Conservation (phyloP, 306 rosid species). For the Pueraria montana region DNA sequence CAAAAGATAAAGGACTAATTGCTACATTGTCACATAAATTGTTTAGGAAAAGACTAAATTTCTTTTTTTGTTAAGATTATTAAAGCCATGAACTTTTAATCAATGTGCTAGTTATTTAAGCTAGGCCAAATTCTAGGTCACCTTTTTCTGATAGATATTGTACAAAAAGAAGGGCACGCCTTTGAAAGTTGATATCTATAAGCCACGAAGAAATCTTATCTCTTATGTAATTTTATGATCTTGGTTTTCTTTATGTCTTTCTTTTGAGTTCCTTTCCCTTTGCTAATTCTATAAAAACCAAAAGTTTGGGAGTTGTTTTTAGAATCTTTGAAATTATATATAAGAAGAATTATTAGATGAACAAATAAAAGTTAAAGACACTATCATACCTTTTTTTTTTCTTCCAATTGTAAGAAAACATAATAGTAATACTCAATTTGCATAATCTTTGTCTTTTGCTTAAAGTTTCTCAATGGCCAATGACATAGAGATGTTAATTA, state of each 20-base stretch:
- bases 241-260: conserved; percentile 12
- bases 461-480: conserved; percentile 36
- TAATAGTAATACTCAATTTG: background rate
- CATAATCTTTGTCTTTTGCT: conserved; percentile 46
- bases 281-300: conserved; percentile 39
- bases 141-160: conserved; percentile 25
- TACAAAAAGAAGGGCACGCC: background rate
- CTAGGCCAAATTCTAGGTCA: conserved; percentile 1
- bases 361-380: conserved; percentile 32
- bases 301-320: conserved; percentile 33
- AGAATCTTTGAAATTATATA: background rate
- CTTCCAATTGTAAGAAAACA: background rate
- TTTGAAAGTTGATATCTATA: conserved; percentile 39
- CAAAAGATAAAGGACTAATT: background rate
- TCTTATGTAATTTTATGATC: conserved; percentile 31
- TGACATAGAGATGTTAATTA: background rate
- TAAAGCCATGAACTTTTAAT: background rate
- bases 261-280: conserved; percentile 26
- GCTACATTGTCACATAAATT: background rate
- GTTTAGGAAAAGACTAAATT: conserved; percentile 3
- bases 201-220: conserved; percentile 40
- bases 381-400: background rate
- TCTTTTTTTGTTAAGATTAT: background rate
- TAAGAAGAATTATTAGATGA: background rate
- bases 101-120: background rate